Evolutionary conservation across 2,329 filamentous ascomycete species (phyloP).

Genomic region (Fusarium denticulatum): DNA sequence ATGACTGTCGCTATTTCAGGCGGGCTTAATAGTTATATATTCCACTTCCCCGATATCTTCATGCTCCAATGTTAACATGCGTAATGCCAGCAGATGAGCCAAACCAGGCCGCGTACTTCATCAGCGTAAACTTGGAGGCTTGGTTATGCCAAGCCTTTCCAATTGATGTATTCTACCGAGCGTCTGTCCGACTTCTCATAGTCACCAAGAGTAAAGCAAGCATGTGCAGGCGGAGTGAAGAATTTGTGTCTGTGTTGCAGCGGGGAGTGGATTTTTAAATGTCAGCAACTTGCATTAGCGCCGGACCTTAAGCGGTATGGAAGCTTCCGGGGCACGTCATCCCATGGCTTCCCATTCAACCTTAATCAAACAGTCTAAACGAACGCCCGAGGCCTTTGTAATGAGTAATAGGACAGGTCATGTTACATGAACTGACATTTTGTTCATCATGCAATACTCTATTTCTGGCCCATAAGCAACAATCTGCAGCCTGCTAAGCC

Average conservation of each 20-base stretch:
- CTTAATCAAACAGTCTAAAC: neutral
- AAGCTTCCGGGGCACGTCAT: neutral
- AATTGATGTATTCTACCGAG: neutral
- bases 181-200: neutral
- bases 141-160: neutral
- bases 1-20: fast-evolving
- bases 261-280: neutral
- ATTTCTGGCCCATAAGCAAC: fast-evolving
- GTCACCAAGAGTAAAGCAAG: fast-evolving
- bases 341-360: neutral
- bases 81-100: too few species aligned
- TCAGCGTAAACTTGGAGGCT: neutral
- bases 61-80: neutral
- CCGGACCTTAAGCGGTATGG: neutral
- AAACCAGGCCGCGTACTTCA: neutral
- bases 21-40: neutral
- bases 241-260: neutral
- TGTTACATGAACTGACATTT: neutral
- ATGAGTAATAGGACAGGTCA: fast-evolving
- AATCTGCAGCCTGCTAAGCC: neutral
- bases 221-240: neutral
- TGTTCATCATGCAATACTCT: too few species aligned
- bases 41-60: too few species aligned
- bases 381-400: neutral
- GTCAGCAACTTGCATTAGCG: neutral